Evolutionary conservation across 108 stramenopile species (phyloP), one percentile per base, ranked within the genome.

Genomic region (Fragilariopsis cylindrus): DNA sequence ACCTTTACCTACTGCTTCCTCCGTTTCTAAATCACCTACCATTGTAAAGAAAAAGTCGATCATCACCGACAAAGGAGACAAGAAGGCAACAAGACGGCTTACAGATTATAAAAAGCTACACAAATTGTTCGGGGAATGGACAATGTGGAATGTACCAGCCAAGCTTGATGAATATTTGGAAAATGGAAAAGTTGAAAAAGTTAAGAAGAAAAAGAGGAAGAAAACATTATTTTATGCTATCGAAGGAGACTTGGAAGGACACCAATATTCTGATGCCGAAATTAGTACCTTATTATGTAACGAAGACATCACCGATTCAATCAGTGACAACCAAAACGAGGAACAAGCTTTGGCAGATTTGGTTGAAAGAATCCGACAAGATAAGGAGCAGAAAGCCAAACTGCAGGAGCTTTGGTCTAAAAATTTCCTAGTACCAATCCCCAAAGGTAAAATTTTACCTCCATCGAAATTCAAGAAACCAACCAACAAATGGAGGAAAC

Each of bases 401-500:
- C 44, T 46, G n/a, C 5, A 46, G 13, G 44, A 65, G 44, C 18
- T 48, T 16, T 65, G 65, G 65, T 65, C 65, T 5, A 12, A n/a
- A 15, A 47, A 45, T 8, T 0, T 48, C 12, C 39, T 21, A 3
- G 21, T 60, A 5, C 47, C 65, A 4, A 41, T 16, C 43, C 11
- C 41, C 0, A 45, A 65, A 41, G 65, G 65, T 13, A 65, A 46
- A 45, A 41, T 19, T 15, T 19, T 47, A 18, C 45, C 65, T 18
- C 65, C 65, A 5, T 12, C 5, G 18, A 65, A 65, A 48, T 65
- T 45, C 44, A 46, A 19, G 1, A 15, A 48, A 46, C 45, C 65
- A 13, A 47, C 65, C 46, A 63, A 18, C 62, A 13, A 42, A n/a
- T 65, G 65, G 65, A 47, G 47, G 13, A 65, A 46, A 12, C 9